These are phyloP conservation scores for Mycena metata DNA, from an alignment of 768 basidiomycete genomes.

Conservation along the genomic window DNA sequence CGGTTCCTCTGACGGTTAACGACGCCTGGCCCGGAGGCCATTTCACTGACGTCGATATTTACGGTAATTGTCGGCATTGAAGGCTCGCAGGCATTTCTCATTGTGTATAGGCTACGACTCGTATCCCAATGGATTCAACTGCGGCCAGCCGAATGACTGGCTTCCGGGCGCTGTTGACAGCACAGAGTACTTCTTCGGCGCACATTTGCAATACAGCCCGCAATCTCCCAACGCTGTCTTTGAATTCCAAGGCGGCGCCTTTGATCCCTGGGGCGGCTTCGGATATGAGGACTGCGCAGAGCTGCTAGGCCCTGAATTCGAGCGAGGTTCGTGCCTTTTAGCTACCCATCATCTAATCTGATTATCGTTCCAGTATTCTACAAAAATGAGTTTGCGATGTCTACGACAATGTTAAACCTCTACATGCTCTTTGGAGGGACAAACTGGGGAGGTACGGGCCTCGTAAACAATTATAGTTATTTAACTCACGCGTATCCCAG, in stretches of 20 bases:
- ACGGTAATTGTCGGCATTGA: conserved; percentile 48
- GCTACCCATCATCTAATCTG: not conserved
- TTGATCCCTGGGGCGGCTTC: conserved; percentile 62
- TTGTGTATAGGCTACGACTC: conserved; percentile 54
- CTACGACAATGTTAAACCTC: conserved; percentile 61
- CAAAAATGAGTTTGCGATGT: conserved; percentile 61
- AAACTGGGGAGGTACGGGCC: conserved; percentile 53
- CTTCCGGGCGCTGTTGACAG: conserved; percentile 51
- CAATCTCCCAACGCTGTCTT: conserved; percentile 56
- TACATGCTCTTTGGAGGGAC: conserved; percentile 69
- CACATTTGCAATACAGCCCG: conserved; percentile 54
- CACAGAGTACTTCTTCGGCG: conserved; percentile 57
- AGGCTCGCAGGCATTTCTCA: not conserved
- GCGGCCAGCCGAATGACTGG: conserved; percentile 63
- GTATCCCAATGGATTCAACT: conserved; percentile 70
- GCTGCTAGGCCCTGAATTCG: conserved; percentile 58
- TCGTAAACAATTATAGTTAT: not conserved
- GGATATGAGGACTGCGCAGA: conserved; percentile 51
- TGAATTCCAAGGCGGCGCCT: conserved; percentile 66
- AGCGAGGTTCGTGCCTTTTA: conserved; percentile 51
- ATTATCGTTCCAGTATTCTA: conserved; percentile 55
- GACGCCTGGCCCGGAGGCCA: conserved; percentile 63
- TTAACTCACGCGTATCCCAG: not conserved
- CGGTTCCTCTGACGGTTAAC: conserved; percentile 62
- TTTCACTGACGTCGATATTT: conserved; percentile 62